Base-by-base conservation (phyloP, 192 early-diverging fungal species). In the Obelidium mucronatum region DNA sequence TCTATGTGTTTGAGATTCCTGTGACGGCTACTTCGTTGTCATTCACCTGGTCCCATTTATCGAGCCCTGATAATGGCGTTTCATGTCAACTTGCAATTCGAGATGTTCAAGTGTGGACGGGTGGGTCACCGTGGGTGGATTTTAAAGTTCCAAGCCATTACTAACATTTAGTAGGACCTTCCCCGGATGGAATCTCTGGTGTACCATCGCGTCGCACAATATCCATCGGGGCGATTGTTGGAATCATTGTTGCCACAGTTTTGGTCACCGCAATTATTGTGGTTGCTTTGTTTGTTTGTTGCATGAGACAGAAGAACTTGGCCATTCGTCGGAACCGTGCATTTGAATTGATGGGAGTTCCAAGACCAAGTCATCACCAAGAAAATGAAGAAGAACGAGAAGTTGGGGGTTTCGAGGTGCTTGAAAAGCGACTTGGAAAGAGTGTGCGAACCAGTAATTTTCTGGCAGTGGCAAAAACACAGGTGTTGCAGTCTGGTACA, bases 1-100 rank as follows among this genome's bases (percentile, higher is more conserved):
- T 72, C 5, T 72, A 72, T 26, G 69, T 72, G 54, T 72, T 72
- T 59, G 69, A 72, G 40, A 54, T 72, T 2, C 54, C 69, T 26
- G 69, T 72, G 33, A 72, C 69, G 17, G 69, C 69, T 31, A 72
- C 69, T 5, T 35, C 28, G 26, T 34, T 72, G 33, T 39, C 69
- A 6, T 58, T 34, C 22, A 72, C 52, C 24, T 72, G 28, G 34
- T 24, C 33, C 3, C 19, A 30, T 3, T 30, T 72, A 1, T 26
- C 53, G 53, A 58, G 53, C 35, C 69, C 69, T n/a, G 69, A 72
- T 28, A 35, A n/a, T 28, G 36, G 36, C 30, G 54, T 58, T 2
- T 72, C 69, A 19, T 72, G 69, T 59, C 36, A 35, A 30, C 53
- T 58, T 6, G 8, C 53, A 24, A 35, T 72, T 22, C 13, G 34